Evolutionary conservation across 495 filamentous ascomycete genomes (phyloP), one percentile per base, ranked within the genome.

Genomic region (Halenospora varia): DNA sequence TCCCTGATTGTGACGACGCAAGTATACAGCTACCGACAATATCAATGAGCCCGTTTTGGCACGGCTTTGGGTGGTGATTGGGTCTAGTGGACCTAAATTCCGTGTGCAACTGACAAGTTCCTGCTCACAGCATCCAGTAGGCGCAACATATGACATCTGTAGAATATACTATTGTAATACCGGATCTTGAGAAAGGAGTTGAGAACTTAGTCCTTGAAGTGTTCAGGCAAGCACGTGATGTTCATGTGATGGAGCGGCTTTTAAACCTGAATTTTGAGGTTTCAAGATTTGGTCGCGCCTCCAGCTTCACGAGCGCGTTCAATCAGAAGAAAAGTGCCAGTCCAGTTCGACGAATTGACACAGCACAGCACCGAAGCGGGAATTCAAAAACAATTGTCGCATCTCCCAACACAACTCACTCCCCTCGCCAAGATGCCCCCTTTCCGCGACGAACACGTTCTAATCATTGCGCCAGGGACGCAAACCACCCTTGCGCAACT

Each of bases 401-500:
- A 4, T 35, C 13, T 6, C 29, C 13, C 6, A 4, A 35, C 29
- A 35, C 29, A 6, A 4, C 29, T 35, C 6, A 35, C 29, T 35
- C 4, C 29, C 29, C 6, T 35, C 13, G 29, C 29, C 51, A 62
- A 57, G 10, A 66, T 66, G 64, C 55, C 64, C 42, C 61, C 64
- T 61, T 82, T 75, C 71, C 73, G 73, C 62, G 79, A 82, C 65
- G 79, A 82, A 46, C 55, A 66, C 20, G 57, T 66, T 22, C 45
- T 66, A 25, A 82, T 98, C 72, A 93, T 98, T 76, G 90, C 89
- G 71, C 94, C 95, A 41, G 94, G 94, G 65, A 96, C 92, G 67
- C 87, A 90, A 71, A 92, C 88, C 55, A 97, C 92, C 59, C 83
- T 96, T 69, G 95, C 93, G 61, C 94, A 97, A 77, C 80, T 96